Evolutionary conservation across 805 yeast species (phyloP).

Genomic region (Starmerella ratchasimensis): DNA sequence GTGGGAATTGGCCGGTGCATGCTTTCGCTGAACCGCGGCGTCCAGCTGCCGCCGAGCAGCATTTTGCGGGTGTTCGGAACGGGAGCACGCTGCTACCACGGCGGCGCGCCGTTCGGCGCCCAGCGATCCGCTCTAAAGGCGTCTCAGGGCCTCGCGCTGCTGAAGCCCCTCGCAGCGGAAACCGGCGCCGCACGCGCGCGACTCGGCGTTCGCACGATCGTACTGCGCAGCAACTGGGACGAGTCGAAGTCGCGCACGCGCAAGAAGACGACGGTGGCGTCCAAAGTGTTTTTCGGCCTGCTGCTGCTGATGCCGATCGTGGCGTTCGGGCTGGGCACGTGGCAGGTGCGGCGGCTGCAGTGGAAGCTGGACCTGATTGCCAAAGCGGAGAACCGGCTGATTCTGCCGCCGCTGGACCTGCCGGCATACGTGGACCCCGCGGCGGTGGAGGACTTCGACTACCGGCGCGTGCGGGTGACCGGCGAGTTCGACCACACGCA

Average conservation of each 20-base stretch:
- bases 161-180: no score
- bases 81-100: no score
- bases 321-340: conserved; percentile 74
- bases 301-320: conserved; percentile 66
- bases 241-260: conserved; percentile 14
- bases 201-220: conserved; percentile 7
- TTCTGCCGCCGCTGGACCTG: conserved; percentile 55
- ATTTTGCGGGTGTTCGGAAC: no score
- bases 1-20: no score
- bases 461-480: conserved; percentile 57
- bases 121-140: no score
- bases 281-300: conserved; percentile 29
- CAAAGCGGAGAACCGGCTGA: conserved; percentile 65
- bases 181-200: no score
- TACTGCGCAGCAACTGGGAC: conserved; percentile 16
- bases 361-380: conserved; percentile 85
- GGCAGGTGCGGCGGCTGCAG: conserved; percentile 75
- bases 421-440: conserved; percentile 47
- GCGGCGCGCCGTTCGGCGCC: no score
- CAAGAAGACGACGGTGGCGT: neutral
- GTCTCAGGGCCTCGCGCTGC: no score
- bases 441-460: conserved; percentile 62
- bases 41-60: no score
- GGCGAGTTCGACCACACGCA: conserved; percentile 74
- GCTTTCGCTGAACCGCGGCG: no score